Evolutionary conservation across 202 grass and related monocot species (phyloP), one percentile per base, ranked within the genome.

Genomic region (Cymbopogon flexuosus): DNA sequence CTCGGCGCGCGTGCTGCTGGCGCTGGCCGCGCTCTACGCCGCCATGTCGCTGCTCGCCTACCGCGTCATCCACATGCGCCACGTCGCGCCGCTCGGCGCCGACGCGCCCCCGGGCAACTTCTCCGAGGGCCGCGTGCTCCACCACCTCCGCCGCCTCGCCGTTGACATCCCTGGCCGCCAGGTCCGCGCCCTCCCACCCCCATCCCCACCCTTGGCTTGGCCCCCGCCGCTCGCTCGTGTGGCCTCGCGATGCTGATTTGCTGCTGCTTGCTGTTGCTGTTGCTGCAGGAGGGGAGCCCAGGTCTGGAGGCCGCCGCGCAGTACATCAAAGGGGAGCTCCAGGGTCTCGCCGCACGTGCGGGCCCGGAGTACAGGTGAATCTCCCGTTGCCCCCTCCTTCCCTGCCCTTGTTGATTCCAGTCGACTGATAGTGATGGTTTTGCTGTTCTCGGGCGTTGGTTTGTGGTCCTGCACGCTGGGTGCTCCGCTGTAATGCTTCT

Each of bases 271-370:
- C 47, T 58, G 14, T 9, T 61, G 6, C 46, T 73, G 72, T 77
- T 62, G 57, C 62, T 75, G 82, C 79, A 97, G 95, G 95, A 94
- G 72, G 95, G 92, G 58, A 90, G 35, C 66, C 90, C 95, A 9
- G 95, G 95, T 7, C 37, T 98, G 71, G 95, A 98, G 83, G 87
- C 65, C 52, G 90, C 92, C 14, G 90, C 95, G 21, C 84, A 86
- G 78, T 98, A 98, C 75, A 98, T 98, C 82, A 93, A 81, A 81
- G 74, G 68, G 74, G 81, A 98, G 83, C 79, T 98, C 24, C 77
- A 94, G 84, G 86, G 49, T 31, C 79, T 98, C 19, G 88, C 92
- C 10, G 79, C 65, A 2, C 83, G 68, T 39, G 92, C 92, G 10
- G 90, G 88, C 27, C 72, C 90, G 1, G 85, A 78, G 77, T 98